phyloP scores from a whole-genome alignment of 2,329 filamentous ascomycete genomes.

The Exophiala sideris region DNA sequence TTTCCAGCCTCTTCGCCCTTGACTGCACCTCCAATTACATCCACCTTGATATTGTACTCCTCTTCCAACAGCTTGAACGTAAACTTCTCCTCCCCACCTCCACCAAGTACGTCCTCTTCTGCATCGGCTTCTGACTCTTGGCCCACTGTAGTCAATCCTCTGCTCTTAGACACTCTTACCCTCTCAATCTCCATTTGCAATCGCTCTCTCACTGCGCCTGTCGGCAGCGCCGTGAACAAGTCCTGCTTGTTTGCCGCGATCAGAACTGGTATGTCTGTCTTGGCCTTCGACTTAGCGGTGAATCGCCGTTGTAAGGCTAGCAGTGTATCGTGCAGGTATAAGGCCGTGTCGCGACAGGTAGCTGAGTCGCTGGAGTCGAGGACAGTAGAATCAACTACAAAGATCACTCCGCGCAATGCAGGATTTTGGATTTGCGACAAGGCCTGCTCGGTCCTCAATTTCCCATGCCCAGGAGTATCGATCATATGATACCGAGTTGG shows the following conservation, averaged over 20 bases:
- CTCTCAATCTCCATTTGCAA: conserved; percentile 79
- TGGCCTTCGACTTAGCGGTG: conserved; percentile 34
- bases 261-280: conserved; percentile 67
- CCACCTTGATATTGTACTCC: conserved; percentile 69
- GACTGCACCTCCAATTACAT: conserved; percentile 66
- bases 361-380: conserved; percentile 46
- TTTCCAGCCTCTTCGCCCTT: conserved; percentile 63
- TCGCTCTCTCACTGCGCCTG: conserved; percentile 67
- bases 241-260: conserved; percentile 94
- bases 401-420: conserved; percentile 69
- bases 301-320: conserved; percentile 73
- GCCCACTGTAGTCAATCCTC: conserved; percentile 57
- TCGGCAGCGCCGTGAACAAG: conserved; percentile 85
- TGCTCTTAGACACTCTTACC: conserved; percentile 72
- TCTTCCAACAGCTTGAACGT: conserved; percentile 78
- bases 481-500: conserved; percentile 39
- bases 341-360: conserved; percentile 66
- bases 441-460: conserved; percentile 72
- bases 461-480: conserved; percentile 94
- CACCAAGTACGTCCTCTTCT: conserved; percentile 81
- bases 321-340: conserved; percentile 87
- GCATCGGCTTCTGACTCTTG: conserved; percentile 50
- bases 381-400: conserved; percentile 79
- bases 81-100: conserved; percentile 74
- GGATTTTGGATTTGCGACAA: conserved; percentile 44